phyloP scores from a whole-genome alignment of 768 basidiomycete genomes.

The Psilocybe subaeruginosa region DNA sequence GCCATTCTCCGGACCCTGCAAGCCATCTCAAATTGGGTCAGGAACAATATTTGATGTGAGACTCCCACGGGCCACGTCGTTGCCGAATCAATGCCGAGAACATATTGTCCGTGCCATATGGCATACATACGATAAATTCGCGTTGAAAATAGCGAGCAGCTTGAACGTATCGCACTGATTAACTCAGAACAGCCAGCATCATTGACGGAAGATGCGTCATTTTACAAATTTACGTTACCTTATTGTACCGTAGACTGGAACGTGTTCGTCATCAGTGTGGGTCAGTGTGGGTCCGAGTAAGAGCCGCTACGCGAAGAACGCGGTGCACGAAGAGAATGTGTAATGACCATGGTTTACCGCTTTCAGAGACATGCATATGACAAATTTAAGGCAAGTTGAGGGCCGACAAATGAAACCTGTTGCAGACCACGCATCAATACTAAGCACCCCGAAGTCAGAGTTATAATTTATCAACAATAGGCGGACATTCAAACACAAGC shows the following conservation, averaged over 20 bases:
- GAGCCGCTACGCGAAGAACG: neutral
- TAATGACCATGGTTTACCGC: too few relatives aligned
- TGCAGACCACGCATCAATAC: too few relatives aligned
- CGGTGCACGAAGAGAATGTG: neutral
- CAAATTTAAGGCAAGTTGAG: too few relatives aligned
- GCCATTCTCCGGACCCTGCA: neutral
- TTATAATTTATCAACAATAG: too few relatives aligned
- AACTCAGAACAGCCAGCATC: too few relatives aligned
- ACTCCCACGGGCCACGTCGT: neutral
- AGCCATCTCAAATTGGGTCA: neutral
- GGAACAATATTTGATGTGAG: neutral
- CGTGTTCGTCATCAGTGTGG: neutral
- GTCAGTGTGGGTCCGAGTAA: neutral
- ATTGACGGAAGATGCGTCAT: neutral
- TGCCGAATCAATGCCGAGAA: neutral
- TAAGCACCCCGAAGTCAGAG: too few relatives aligned
- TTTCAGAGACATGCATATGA: too few relatives aligned
- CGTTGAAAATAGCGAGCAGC: constrained; percentile 45
- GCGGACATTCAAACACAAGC: too few relatives aligned
- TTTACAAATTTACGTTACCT: constrained; percentile 20
- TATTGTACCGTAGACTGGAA: too few relatives aligned
- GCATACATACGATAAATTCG: constrained; percentile 9
- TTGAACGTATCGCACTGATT: too few relatives aligned
- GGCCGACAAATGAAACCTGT: too few relatives aligned
- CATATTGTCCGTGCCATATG: constrained; percentile 4